phyloP scores from a whole-genome alignment of 495 filamentous ascomycete genomes.

The Aspergillus biplanus region DNA sequence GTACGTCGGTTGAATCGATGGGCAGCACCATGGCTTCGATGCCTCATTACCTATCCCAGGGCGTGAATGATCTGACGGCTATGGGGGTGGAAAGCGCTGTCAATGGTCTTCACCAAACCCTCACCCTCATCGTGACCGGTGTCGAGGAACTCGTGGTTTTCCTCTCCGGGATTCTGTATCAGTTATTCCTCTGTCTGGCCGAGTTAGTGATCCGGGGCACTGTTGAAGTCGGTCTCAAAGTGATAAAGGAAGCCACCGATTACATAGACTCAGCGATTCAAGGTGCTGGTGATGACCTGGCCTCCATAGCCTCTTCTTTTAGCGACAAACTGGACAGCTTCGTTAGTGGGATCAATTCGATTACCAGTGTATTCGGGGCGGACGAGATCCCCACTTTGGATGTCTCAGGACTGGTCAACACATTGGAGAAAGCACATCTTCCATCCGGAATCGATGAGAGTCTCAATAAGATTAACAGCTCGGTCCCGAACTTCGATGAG shows the following conservation, averaged over 20 bases:
- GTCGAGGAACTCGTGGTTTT: constrained; percentile 90
- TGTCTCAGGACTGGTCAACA: constrained; percentile 58
- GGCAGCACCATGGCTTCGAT: constrained; percentile 97
- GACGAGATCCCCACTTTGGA: constrained; percentile 57
- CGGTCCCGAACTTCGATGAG: constrained; percentile 80
- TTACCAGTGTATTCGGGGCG: constrained; percentile 31
- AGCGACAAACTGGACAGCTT: constrained; percentile 65
- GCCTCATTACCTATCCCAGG: constrained; percentile 88
- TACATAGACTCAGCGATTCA: constrained; percentile 74
- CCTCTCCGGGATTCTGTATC: constrained; percentile 83
- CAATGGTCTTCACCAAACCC: constrained; percentile 71
- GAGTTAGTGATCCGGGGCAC: constrained; percentile 77
- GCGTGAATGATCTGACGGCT: constrained; percentile 85
- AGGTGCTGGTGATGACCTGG: constrained; percentile 65
- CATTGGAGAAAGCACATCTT: constrained; percentile 72
- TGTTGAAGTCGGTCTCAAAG: constrained; percentile 66
- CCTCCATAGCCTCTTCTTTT: constrained; percentile 56
- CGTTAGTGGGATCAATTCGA: constrained; percentile 45
- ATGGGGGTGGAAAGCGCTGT: constrained; percentile 77
- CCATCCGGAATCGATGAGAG: constrained; percentile 64
- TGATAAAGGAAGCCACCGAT: constrained; percentile 71
- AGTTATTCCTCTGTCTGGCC: constrained; percentile 86
- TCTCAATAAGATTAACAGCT: constrained; percentile 68
- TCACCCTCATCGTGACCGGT: constrained; percentile 76
- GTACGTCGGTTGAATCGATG: constrained; percentile 88